These are phyloP conservation scores for Arxiozyma bovina DNA, from an alignment of 1,139 yeast genomes.

Conservation along the genomic window DNA sequence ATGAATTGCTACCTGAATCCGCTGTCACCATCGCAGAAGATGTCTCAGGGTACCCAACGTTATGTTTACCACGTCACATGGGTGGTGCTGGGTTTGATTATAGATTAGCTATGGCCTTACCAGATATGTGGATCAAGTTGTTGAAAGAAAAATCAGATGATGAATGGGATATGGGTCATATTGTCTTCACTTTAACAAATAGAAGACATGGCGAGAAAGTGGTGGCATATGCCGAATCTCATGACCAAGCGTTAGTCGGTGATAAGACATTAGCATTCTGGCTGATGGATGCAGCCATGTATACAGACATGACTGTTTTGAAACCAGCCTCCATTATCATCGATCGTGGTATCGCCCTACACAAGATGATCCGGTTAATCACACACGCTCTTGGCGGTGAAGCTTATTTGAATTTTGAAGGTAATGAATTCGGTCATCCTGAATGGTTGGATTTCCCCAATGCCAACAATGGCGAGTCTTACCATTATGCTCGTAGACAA, in stretches of 20 bases:
- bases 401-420: constrained; percentile 91
- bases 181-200: constrained; percentile 75
- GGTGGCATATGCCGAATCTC: constrained; percentile 89
- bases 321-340: constrained; percentile 66
- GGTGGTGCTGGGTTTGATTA: constrained; percentile 96
- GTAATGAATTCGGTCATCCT: constrained; percentile 97
- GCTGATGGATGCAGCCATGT: constrained; percentile 98
- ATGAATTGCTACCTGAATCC: constrained; percentile 42
- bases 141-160: constrained; percentile 79
- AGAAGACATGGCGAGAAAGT: constrained; percentile 85
- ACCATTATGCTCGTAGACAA: constrained; percentile 91
- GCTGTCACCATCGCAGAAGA: constrained; percentile 89
- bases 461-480: constrained; percentile 76
- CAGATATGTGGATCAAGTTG: constrained; percentile 97
- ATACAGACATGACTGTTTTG: constrained; percentile 81
- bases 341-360: constrained; percentile 84
- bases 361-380: constrained; percentile 77
- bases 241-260: constrained; percentile 95
- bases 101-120: constrained; percentile 92
- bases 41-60: constrained; percentile 94
- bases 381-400: constrained; percentile 93
- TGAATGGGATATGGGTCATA: constrained; percentile 81
- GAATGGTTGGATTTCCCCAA: constrained; percentile 98
- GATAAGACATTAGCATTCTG: constrained; percentile 95
- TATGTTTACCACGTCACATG: constrained; percentile 58